These are phyloP conservation scores for Ophiorrhiza pumila DNA, from an alignment of 257 asterid species.

Conservation along the genomic window DNA sequence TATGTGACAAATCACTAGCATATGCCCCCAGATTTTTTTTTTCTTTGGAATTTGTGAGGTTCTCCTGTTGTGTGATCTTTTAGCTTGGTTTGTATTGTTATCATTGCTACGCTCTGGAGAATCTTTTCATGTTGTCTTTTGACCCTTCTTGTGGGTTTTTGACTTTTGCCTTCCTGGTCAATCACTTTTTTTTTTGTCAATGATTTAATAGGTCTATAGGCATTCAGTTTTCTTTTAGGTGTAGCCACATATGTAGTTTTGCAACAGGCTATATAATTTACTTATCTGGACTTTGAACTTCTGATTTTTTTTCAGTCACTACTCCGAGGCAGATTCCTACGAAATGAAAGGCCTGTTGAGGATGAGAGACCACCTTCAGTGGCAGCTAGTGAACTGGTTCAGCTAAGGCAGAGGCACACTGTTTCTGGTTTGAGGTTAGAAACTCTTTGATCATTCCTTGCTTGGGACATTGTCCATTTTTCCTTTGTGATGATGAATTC, in stretches of 20 bases:
- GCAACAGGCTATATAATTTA: neutral
- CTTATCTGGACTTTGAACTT: neutral
- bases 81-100: neutral
- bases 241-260: neutral
- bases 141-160: neutral
- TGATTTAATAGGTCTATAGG: neutral
- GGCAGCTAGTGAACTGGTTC: conserved; percentile 82
- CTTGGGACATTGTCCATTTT: neutral
- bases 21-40: too few species aligned
- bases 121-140: neutral
- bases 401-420: conserved; percentile 79
- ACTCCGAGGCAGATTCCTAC: conserved; percentile 87
- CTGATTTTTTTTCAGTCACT: conserved; percentile 56
- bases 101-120: neutral
- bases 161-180: neutral
- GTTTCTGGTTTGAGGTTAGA: conserved; percentile 93
- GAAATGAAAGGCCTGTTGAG: conserved; percentile 74
- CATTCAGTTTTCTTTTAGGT: neutral
- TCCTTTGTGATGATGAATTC: neutral
- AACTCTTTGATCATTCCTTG: neutral
- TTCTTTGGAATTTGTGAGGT: too few species aligned
- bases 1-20: neutral
- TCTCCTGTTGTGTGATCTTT: neutral
- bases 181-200: neutral
- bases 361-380: conserved; percentile 69